Evolutionary conservation across 257 asterid species (phyloP).

Genomic region (Ajuga chamaepitys): DNA sequence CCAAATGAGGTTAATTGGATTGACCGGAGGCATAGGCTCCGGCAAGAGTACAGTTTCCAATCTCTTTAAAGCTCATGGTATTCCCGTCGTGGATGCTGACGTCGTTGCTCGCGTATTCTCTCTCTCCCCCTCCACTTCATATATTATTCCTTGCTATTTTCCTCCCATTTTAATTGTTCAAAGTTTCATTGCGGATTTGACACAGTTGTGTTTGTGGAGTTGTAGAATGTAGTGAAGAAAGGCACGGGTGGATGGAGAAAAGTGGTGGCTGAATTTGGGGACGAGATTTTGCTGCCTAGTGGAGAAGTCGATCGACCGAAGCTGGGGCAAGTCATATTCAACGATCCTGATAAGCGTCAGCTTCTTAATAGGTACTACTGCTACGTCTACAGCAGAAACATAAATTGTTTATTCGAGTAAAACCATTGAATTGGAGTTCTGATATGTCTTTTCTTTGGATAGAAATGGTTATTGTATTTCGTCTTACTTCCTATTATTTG

Average conservation of each 20-base stretch:
- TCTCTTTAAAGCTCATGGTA: constrained; percentile 58
- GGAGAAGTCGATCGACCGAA: constrained; percentile 89
- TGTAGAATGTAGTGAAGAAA: constrained; percentile 62
- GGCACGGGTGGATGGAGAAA: constrained; percentile 91
- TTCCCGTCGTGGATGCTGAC: constrained; percentile 88
- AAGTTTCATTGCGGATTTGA: neutral
- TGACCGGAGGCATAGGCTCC: constrained; percentile 82
- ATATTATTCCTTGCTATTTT: neutral
- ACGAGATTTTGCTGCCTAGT: constrained; percentile 51
- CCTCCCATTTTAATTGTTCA: neutral
- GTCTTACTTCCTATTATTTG: neutral
- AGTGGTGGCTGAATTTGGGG: constrained; percentile 76
- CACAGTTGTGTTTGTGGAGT: neutral
- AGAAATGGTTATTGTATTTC: neutral
- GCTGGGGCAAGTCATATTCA: constrained; percentile 76
- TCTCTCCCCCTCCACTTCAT: neutral
- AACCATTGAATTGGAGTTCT: neutral
- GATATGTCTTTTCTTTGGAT: neutral
- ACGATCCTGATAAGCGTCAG: constrained; percentile 68
- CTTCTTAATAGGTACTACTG: constrained; percentile 66
- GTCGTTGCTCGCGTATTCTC: constrained; percentile 69
- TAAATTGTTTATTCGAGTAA: neutral
- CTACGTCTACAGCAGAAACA: neutral
- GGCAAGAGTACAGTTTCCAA: constrained; percentile 91
- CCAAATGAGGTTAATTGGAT: constrained; percentile 73